Conservation (phyloP, 2,329 filamentous ascomycete species). For the Beauveria scarabaeidicola region DNA sequence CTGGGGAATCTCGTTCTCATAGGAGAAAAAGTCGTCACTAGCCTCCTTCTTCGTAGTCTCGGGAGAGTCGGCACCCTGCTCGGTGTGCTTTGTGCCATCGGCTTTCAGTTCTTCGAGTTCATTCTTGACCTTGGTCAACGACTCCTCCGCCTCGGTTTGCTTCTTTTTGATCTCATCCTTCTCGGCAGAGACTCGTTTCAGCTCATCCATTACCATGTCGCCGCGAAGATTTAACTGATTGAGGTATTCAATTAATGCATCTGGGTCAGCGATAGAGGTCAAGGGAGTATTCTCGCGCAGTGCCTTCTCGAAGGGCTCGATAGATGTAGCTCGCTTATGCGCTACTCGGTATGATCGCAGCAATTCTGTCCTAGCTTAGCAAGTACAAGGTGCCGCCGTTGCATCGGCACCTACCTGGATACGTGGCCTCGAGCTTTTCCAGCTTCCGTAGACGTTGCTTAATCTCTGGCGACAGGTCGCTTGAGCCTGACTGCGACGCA, state of each 20-base stretch:
- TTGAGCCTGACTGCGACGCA: conserved; percentile 14
- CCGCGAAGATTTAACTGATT: conserved; percentile 77
- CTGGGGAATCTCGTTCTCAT: conserved; percentile 76
- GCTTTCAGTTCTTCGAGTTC: conserved; percentile 51
- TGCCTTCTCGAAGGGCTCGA: conserved; percentile 88
- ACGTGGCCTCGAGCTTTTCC: conserved; percentile 83
- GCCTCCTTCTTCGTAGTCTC: conserved; percentile 20
- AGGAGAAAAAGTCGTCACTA: conserved; percentile 80
- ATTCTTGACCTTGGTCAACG: conserved; percentile 51
- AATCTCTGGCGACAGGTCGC: conserved; percentile 66
- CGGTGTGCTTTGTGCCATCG: conserved; percentile 34
- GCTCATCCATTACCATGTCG: conserved; percentile 89
- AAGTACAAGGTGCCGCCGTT: neutral
- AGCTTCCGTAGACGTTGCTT: conserved; percentile 69
- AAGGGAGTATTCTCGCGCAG: conserved; percentile 89
- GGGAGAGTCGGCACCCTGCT: neutral
- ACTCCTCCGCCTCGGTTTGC: conserved; percentile 58
- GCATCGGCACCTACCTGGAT: conserved; percentile 54
- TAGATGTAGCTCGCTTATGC: conserved; percentile 74
- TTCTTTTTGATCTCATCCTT: conserved; percentile 74
- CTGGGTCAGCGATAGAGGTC: conserved; percentile 77
- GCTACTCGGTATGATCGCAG: conserved; percentile 87
- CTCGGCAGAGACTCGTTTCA: conserved; percentile 78
- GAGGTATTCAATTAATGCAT: conserved; percentile 79
- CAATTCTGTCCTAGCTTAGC: conserved; percentile 50